Percentiles rank a stretch among this genome's conserved stretches.
Conservation (phyloP, 768 basidiomycete genomes). For the Leccinum rimulosum region DNA sequence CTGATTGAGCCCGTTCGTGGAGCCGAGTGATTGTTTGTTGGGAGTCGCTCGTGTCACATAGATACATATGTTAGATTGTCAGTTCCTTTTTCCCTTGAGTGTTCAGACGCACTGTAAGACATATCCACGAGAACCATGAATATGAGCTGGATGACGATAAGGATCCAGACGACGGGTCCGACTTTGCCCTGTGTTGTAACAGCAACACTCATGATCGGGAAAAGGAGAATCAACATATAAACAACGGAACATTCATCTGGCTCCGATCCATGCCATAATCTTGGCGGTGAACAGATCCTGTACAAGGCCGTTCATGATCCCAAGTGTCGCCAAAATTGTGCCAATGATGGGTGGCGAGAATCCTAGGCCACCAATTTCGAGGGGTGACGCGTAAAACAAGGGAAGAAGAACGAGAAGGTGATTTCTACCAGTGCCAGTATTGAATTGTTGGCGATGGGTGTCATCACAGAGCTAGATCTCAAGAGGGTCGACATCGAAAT, state of each 20-base stretch:
- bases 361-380: conserved; percentile 42
- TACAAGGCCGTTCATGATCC: conserved; percentile 37
- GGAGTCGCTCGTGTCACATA: conserved; percentile 54
- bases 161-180: conserved; percentile 35
- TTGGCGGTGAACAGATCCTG: conserved; percentile 42
- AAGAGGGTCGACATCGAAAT: conserved; percentile 35
- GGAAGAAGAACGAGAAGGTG: conserved; percentile 38
- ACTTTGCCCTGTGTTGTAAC: conserved; percentile 33
- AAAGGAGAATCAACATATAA: conserved; percentile 38
- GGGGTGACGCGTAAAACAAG: conserved; percentile 44
- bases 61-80: conserved; percentile 26
- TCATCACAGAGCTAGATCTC: conserved; percentile 31
- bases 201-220: conserved; percentile 46
- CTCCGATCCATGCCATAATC: conserved; percentile 40
- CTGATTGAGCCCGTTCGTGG: conserved; percentile 57
- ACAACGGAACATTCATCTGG: conserved; percentile 38
- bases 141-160: conserved; percentile 30
- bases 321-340: conserved; percentile 26
- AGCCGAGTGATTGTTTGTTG: conserved; percentile 50
- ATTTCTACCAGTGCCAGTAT: conserved; percentile 43
- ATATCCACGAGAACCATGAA: conserved; percentile 38
- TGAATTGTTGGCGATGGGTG: conserved; percentile 43
- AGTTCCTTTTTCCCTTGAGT: not conserved
- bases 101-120: conserved; percentile 36
- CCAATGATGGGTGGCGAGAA: conserved; percentile 43